Evolutionary conservation across 2,329 filamentous ascomycete species (phyloP).

Genomic region (Microsporum ferrugineum): DNA sequence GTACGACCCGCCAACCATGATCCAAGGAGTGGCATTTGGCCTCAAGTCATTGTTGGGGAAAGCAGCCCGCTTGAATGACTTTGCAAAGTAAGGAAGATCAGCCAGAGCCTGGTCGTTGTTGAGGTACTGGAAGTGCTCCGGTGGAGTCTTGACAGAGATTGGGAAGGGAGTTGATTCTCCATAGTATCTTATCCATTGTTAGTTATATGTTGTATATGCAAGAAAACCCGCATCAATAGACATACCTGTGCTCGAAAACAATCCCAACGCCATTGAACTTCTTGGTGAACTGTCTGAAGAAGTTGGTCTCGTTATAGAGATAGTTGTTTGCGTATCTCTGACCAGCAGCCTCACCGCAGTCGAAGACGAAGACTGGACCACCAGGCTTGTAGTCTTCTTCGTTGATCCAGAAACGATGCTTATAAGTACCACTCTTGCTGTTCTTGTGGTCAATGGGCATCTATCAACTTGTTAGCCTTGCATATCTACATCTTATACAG

Average conservation of each 20-base stretch:
- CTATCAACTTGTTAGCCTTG: conserved; percentile 11
- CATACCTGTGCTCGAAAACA: conserved; percentile 34
- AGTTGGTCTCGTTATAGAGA: conserved; percentile 21
- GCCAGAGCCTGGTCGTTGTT: conserved; percentile 35
- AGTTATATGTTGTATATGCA: background rate
- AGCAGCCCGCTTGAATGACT: conserved; percentile 26
- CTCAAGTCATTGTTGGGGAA: conserved; percentile 28
- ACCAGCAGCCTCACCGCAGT: conserved; percentile 37
- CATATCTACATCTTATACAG: background rate
- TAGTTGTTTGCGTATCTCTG: conserved; percentile 31
- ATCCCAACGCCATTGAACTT: conserved; percentile 31
- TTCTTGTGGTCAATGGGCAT: conserved; percentile 26
- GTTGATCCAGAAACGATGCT: conserved; percentile 46
- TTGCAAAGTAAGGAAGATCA: conserved; percentile 36
- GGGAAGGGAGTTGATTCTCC: conserved; percentile 32
- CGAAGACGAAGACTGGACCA: conserved; percentile 41
- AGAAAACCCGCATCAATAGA: background rate
- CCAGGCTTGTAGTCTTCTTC: conserved; percentile 44
- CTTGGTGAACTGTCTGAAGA: conserved; percentile 24
- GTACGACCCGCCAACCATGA: conserved; percentile 39
- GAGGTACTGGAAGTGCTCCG: conserved; percentile 33
- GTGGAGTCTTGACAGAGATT: conserved; percentile 25
- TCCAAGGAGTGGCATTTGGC: conserved; percentile 34
- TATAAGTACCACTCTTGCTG: conserved; percentile 38
- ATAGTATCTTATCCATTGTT: conserved; percentile 27